A percentile compares a stretch with the other conserved stretches of the same genome.
Conservation (phyloP, 768 basidiomycete species). For the Lentinula lateritia region DNA sequence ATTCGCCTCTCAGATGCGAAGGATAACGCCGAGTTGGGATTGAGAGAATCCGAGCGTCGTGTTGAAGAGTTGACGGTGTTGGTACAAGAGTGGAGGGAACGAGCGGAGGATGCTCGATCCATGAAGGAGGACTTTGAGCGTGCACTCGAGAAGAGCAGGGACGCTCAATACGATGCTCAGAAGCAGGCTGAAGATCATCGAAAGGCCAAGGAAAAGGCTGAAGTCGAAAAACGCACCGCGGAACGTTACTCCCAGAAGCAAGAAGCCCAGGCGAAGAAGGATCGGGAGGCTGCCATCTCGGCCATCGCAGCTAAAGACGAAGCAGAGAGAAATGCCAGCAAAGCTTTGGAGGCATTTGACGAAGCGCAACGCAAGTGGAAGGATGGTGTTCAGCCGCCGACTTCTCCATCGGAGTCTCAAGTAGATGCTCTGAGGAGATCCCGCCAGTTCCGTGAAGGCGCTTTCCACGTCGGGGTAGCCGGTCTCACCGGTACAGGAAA, state of each 20-base stretch:
- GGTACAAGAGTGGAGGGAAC: conserved; percentile 2
- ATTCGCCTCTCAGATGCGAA: background rate
- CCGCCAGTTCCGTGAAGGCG: conserved; percentile 7
- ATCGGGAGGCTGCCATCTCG: background rate
- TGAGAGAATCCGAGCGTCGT: conserved; percentile 1
- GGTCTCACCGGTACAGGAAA: conserved; percentile 24
- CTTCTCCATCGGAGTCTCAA: background rate
- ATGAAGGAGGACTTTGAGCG: conserved; percentile 4
- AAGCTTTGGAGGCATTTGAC: background rate
- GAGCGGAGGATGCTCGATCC: background rate
- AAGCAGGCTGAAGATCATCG: conserved; percentile 1
- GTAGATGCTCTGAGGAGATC: background rate
- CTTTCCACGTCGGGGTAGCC: conserved; percentile 24
- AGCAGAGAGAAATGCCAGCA: conserved; percentile 2
- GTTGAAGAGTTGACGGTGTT: conserved; percentile 1
- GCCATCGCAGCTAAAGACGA: background rate
- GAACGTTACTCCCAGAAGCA: background rate
- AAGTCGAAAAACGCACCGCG: background rate
- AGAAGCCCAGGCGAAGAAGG: conserved; percentile 2
- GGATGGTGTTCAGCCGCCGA: background rate
- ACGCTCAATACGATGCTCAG: conserved; percentile 2
- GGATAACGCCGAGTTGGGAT: background rate
- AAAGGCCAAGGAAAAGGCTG: conserved; percentile 4
- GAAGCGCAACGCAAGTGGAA: conserved; percentile 2
- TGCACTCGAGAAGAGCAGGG: background rate